phyloP scores from a whole-genome alignment of 192 early-diverging fungal genomes.

The Endogone sp. region DNA sequence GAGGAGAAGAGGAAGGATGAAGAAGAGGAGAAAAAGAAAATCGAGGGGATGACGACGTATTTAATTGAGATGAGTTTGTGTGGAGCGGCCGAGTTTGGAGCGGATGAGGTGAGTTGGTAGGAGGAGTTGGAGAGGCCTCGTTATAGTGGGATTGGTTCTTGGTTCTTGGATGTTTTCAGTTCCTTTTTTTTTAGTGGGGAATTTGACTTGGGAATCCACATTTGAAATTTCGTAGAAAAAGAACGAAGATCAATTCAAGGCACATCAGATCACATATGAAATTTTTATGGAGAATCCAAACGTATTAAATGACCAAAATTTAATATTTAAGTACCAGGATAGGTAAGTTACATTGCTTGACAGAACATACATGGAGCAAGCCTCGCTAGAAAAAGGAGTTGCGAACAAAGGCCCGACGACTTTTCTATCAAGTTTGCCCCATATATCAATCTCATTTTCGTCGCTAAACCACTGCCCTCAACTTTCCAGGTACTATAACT shows the following conservation, averaged over 20 bases:
- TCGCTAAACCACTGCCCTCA: neutral
- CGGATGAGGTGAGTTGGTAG: conserved; percentile 29
- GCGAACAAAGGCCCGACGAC: no score
- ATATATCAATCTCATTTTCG: neutral
- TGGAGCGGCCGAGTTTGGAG: conserved; percentile 39
- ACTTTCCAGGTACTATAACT: conserved; percentile 49
- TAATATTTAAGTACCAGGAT: conserved; percentile 53
- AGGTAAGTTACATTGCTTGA: conserved; percentile 33
- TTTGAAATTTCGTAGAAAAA: conserved; percentile 9
- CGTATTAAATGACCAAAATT: conserved; percentile 44
- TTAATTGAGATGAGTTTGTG: conserved; percentile 57
- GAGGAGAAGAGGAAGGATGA: conserved; percentile 21
- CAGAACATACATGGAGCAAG: neutral
- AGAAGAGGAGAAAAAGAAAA: conserved; percentile 25
- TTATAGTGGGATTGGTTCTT: no score
- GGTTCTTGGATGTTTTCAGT: no score
- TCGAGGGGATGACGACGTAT: conserved; percentile 29
- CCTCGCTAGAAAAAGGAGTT: no score
- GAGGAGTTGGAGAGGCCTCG: neutral
- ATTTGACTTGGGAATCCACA: neutral
- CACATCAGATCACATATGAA: conserved; percentile 52
- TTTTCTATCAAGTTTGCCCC: no score
- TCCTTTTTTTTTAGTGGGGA: neutral
- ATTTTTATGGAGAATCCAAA: conserved; percentile 47
- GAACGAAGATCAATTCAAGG: conserved; percentile 42